These are phyloP conservation scores for Venturia oleaginea DNA, from an alignment of 2,329 filamentous ascomycete genomes.

Conservation along the genomic window DNA sequence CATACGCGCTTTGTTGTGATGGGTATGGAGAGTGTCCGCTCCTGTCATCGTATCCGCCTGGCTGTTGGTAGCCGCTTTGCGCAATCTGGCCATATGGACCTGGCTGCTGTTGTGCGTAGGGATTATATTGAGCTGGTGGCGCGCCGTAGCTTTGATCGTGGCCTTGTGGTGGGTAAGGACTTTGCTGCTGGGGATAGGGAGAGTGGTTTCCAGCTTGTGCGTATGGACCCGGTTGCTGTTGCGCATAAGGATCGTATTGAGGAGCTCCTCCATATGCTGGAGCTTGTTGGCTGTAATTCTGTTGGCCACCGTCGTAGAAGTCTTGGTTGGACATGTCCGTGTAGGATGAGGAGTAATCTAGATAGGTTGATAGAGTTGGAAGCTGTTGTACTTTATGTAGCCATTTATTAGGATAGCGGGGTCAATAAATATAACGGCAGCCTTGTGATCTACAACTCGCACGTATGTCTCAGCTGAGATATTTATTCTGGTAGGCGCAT, in stretches of 20 bases:
- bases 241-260: conserved; percentile 9
- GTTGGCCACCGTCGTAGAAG: conserved; percentile 10
- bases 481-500: background rate
- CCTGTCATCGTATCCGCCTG: conserved; percentile 7
- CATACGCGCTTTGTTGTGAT: conserved; percentile 4
- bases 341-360: background rate
- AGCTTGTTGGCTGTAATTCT: background rate
- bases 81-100: conserved; percentile 1
- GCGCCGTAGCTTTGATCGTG: conserved; percentile 11
- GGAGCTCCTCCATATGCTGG: background rate
- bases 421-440: background rate
- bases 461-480: background rate
- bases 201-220: conserved; percentile 2
- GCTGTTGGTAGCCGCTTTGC: background rate
- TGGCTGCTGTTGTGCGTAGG: conserved; percentile 1
- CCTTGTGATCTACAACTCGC: background rate
- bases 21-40: conserved; percentile 6
- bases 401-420: background rate
- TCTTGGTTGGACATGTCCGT: conserved; percentile 13
- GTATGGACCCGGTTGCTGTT: too few species aligned
- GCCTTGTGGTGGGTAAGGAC: conserved; percentile 10
- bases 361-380: background rate
- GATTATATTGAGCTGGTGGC: conserved; percentile 3
- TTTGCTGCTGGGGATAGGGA: conserved; percentile 12
- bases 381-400: background rate